Percentiles rank a stretch among this genome's conserved stretches.
These are phyloP conservation scores for Hemileccinum impolitum DNA, from an alignment of 768 basidiomycete genomes.

Conservation along the genomic window DNA sequence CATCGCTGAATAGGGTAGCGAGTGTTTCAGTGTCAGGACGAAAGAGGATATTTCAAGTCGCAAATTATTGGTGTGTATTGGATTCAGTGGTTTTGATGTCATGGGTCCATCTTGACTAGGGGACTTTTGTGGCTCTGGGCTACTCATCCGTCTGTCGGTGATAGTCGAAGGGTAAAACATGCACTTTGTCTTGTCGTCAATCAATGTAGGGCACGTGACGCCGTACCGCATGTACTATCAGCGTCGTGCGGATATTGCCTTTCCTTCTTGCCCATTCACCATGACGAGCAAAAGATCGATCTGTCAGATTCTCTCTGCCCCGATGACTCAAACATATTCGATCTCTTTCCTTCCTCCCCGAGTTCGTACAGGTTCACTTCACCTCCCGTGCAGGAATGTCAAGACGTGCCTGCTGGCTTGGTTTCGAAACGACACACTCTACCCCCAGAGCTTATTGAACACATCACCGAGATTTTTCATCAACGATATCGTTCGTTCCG, in stretches of 20 bases:
- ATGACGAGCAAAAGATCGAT: conserved; percentile 13
- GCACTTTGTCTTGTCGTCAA: no score
- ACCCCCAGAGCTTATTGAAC: conserved; percentile 32
- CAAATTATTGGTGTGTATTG: conserved; percentile 28
- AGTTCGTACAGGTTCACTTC: conserved; percentile 25
- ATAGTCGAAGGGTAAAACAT: not conserved
- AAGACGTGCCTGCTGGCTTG: not conserved
- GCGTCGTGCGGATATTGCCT: not conserved
- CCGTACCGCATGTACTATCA: no score
- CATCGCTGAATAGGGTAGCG: conserved; percentile 26
- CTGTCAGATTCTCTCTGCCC: conserved; percentile 2
- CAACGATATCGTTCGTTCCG: conserved; percentile 25
- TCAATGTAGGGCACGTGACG: no score
- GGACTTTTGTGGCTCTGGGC: conserved; percentile 14
- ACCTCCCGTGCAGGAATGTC: conserved; percentile 12
- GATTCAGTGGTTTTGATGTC: conserved; percentile 17
- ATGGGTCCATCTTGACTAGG: conserved; percentile 15
- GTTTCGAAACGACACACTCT: conserved; percentile 13
- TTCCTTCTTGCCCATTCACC: conserved; percentile 1
- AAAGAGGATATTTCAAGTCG: not conserved
- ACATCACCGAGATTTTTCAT: conserved; percentile 26
- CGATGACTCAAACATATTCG: conserved; percentile 10
- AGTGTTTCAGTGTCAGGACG: conserved; percentile 5
- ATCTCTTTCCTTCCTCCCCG: conserved; percentile 14
- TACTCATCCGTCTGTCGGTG: conserved; percentile 26